These are phyloP conservation scores for Xerocomus alliaceus DNA, from an alignment of 1,284 basidiomycete species.

Conservation along the genomic window DNA sequence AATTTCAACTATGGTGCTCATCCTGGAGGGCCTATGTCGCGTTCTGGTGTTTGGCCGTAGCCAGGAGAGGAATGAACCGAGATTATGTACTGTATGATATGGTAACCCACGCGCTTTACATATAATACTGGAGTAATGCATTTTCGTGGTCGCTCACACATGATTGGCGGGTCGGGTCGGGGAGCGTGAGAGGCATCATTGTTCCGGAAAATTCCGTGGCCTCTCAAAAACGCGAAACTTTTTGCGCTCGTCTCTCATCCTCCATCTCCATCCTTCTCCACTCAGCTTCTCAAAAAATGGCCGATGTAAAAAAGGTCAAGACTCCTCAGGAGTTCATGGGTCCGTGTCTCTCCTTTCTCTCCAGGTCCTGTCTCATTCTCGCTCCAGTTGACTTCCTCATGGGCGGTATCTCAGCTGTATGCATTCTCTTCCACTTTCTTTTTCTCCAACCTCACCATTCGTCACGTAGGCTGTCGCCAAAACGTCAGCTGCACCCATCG, in stretches of 20 bases:
- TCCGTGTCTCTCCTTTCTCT: constrained; percentile 32
- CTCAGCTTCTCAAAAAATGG: constrained; percentile 71
- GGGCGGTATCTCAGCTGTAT: constrained; percentile 89
- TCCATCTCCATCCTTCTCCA: constrained; percentile 53
- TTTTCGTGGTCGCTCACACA: not conserved
- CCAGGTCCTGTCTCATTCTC: constrained; percentile 7
- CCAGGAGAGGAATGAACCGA: constrained; percentile 1
- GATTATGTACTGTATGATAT: constrained; percentile 32
- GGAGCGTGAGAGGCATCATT: constrained; percentile 46
- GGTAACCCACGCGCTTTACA: constrained; percentile 19
- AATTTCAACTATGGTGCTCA: constrained; percentile 33
- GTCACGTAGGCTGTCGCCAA: constrained; percentile 86
- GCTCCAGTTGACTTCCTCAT: constrained; percentile 83
- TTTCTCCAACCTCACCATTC: constrained; percentile 8
- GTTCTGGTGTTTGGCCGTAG: constrained; percentile 40
- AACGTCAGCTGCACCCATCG: constrained; percentile 97
- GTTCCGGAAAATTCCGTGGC: constrained; percentile 49
- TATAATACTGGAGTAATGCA: constrained; percentile 17
- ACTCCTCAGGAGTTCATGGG: constrained; percentile 80
- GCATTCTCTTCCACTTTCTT: constrained; percentile 39
- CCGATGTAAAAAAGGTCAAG: constrained; percentile 79
- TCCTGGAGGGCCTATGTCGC: constrained; percentile 32
- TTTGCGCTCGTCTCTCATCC: constrained; percentile 44
- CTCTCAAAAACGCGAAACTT: constrained; percentile 48
- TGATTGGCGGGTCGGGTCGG: constrained; percentile 34